Evolutionary conservation across 352 stramenopile species (phyloP), one percentile per base, ranked within the genome.

Genomic region (Aphanomyces stellatus): DNA sequence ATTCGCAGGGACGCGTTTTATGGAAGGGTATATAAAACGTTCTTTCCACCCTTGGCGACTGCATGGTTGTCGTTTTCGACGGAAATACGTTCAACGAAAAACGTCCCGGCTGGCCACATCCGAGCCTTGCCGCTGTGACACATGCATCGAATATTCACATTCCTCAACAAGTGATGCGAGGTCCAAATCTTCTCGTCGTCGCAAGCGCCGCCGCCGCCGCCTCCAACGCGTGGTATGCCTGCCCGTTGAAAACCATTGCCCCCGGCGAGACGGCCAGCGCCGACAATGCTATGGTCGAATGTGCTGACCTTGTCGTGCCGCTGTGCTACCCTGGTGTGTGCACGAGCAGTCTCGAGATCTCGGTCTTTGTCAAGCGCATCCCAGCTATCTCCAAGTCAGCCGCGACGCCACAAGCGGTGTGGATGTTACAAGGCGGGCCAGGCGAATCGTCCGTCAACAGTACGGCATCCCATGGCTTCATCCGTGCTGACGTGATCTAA

Each of bases 331-430:
- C 69, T 33, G 66, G 56, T 34, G 66, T 82, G 15, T 82, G 73
- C 43, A 35, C 71, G 8, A 55, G 64, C 3, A 51, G 65, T 11
- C 33, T 51, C 2, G 76, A 55, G 2, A 60, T 83, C 5, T 69
- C 70, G 7, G 65, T 81, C 19, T 83, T 83, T 49, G 71, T 81
- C 0, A 83, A 86, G 63, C 72, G 78, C 3, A 55, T 81, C 2
- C 60, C 41, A 11, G 74, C 76, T 11, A 4, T n/a, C 51, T 30
- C 55, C 11, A n/a, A 31, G 24, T 10, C 37, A 11, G 41, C 27
- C 30, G 41, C 51, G 13, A 51, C 17, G 2, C 70, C 53, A 22
- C 35, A 64, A 46, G 35, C 37, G 5, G 22, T 64, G 22, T 53
- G 35, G 55, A 28, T 53, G 31, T 8, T 64, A 7, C 55, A 64